Percentiles rank a stretch among this genome's conserved stretches.
phyloP scores from a whole-genome alignment of 306 rosid genomes.

The Fagus sylvatica region DNA sequence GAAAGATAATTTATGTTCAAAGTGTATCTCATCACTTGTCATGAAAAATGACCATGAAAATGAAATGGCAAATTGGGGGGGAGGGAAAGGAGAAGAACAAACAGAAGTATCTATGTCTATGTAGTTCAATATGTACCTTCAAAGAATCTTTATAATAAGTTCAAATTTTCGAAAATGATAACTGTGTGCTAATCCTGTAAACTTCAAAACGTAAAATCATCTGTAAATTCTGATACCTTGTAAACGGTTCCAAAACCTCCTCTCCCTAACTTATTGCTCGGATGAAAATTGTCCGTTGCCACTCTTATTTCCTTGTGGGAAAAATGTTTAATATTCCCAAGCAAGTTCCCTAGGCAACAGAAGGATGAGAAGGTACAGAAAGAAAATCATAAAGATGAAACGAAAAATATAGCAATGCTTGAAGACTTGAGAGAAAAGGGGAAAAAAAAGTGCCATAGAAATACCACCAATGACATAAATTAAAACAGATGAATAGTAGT shows the following conservation, averaged over 20 bases:
- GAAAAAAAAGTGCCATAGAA: not conserved
- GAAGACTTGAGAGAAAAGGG: not conserved
- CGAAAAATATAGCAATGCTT: constrained; percentile 2
- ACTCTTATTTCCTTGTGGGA: constrained; percentile 63
- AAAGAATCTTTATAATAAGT: constrained; percentile 16
- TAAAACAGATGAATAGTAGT: not conserved
- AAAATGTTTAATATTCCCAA: constrained; percentile 54
- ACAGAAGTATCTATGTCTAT: not conserved
- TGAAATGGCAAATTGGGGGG: not conserved
- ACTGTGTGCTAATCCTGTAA: constrained; percentile 22
- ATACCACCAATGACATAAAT: not conserved
- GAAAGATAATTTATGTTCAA: not conserved
- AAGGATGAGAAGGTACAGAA: constrained; percentile 14
- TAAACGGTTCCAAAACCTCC: constrained; percentile 96
- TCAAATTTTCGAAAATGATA: constrained; percentile 6
- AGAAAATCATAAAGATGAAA: constrained; percentile 2
- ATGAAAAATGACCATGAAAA: not conserved
- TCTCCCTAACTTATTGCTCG: constrained; percentile 69
- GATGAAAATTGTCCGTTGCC: constrained; percentile 74
- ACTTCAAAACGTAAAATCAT: constrained; percentile 14
- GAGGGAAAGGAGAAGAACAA: constrained; percentile 4
- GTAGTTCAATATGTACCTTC: constrained; percentile 9
- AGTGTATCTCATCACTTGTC: not conserved
- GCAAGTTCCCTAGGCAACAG: constrained; percentile 47
- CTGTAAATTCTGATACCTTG: constrained; percentile 50